Evolutionary conservation across 306 rosid species (phyloP), one percentile per base, ranked within the genome.

Genomic region (Begonia fuchsioides): DNA sequence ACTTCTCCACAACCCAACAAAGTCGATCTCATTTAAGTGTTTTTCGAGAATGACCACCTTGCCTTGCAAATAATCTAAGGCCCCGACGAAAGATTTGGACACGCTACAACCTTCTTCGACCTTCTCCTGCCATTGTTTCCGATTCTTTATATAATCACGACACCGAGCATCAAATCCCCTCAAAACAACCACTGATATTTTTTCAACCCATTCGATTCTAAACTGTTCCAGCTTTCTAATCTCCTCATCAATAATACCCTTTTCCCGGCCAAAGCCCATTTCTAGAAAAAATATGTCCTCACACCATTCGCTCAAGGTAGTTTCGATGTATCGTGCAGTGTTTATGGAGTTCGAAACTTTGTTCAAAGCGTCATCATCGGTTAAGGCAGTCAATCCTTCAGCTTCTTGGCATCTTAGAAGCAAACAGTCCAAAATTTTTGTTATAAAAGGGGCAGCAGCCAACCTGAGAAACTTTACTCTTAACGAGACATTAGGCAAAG

Each of bases 391-490:
- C 58, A 81, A 56, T 58, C 95, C 97, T 73, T 90, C 97, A 57
- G 97, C 97, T 71, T 90, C 97, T 71, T 90, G 95, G 81, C 97
- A 90, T 57, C 95, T 81, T 55, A 62, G 11, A 51, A 79, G 74
- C 54, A 84, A 61, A 58, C 79, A 72, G 35, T 71, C 81, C 65
- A 64, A 68, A 71, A 76, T 71, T 0, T 51, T 84, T 41, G 62
- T 68, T 64, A 81, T 54, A 47, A 90, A 68, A 16, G 97, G 94
- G n/a, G 64, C 52, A 49, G 77, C 95, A 10, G 55, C 77, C 53
- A 68, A 76, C 57, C 72, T 75, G 70, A 90, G 88, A 81, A 90
- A 90, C 63, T 72, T 84, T 44, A 69, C 72, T 75, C 95, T 75
- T 68, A 73, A 52, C 51, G 60, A 60, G 32, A 60, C 62, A 46